phyloP scores from a whole-genome alignment of 2,329 filamentous ascomycete genomes.

The Aspergillus sp. region DNA sequence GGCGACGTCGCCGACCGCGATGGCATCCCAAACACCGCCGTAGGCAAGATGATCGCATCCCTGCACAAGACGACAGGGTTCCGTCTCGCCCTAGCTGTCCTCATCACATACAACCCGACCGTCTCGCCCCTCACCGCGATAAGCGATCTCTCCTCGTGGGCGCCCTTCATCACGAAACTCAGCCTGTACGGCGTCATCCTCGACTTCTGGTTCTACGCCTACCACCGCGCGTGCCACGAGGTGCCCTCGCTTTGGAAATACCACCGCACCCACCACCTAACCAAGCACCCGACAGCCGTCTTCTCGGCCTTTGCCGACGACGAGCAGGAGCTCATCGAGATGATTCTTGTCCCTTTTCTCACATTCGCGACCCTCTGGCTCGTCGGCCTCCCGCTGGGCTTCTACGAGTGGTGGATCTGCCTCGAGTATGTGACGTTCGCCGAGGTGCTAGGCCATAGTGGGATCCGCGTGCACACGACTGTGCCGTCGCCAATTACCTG shows the following conservation, averaged over 20 bases:
- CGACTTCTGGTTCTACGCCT: slow-evolving; percentile 12
- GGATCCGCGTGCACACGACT: background rate
- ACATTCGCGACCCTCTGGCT: background rate
- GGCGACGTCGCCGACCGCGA: slow-evolving; percentile 8
- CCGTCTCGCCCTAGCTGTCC: background rate
- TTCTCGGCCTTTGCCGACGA: slow-evolving; percentile 10
- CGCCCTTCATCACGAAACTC: background rate
- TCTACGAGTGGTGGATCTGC: slow-evolving; percentile 11
- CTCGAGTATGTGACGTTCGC: slow-evolving; percentile 8
- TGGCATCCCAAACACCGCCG: slow-evolving; percentile 4
- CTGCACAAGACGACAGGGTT: background rate
- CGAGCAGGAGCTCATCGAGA: slow-evolving; percentile 14
- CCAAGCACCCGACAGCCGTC: slow-evolving; percentile 3
- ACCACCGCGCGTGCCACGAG: slow-evolving; percentile 10
- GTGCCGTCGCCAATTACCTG: slow-evolving; percentile 6
- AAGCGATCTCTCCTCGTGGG: background rate
- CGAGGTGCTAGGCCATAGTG: slow-evolving; percentile 8
- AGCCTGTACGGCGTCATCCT: background rate
- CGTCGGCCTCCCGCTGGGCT: background rate
- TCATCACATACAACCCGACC: background rate
- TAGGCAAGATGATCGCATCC: background rate
- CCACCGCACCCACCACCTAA: slow-evolving; percentile 12
- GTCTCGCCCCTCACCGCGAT: background rate
- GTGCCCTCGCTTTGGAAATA: slow-evolving; percentile 8
- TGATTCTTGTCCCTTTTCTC: slow-evolving; percentile 1